Evolutionary conservation across 352 stramenopile species (phyloP).

Genomic region (Aphanomyces astaci): DNA sequence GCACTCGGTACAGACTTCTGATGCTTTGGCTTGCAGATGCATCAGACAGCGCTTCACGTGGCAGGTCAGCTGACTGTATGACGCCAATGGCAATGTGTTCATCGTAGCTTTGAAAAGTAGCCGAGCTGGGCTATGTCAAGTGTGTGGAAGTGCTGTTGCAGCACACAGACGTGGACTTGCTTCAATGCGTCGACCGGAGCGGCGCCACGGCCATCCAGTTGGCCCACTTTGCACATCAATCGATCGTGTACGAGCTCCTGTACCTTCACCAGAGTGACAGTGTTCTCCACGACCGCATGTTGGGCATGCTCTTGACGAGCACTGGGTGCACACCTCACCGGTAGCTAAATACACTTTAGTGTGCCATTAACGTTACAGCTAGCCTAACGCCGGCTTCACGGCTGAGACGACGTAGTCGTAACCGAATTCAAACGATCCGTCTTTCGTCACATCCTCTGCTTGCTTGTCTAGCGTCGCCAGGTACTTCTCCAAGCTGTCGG

Average conservation of each 20-base stretch:
- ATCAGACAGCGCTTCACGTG: slow-evolving; percentile 12
- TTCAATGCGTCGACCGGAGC: not conserved
- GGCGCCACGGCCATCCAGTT: slow-evolving; percentile 11
- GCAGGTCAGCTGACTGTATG: too few relatives aligned
- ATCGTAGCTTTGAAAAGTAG: too few relatives aligned
- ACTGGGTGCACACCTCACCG: not conserved
- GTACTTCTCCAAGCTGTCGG: slow-evolving; percentile 31
- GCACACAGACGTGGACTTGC: not conserved
- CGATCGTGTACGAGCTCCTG: slow-evolving; percentile 7
- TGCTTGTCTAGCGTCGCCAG: slow-evolving; percentile 60
- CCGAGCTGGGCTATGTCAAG: slow-evolving; percentile 10
- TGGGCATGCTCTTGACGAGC: not conserved
- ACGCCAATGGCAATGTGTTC: too few relatives aligned
- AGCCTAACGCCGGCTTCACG: slow-evolving; percentile 13
- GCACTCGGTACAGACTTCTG: not conserved
- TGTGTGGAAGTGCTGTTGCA: slow-evolving; percentile 15
- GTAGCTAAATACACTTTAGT: too few relatives aligned
- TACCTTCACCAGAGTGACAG: not conserved
- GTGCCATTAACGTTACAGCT: too few relatives aligned
- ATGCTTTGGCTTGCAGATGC: slow-evolving; percentile 3
- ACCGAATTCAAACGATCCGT: slow-evolving; percentile 41
- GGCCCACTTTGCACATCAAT: slow-evolving; percentile 13
- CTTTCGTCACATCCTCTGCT: slow-evolving; percentile 36
- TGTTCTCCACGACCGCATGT: slow-evolving; percentile 9
- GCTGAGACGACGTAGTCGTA: slow-evolving; percentile 89